Evolutionary conservation across 306 rosid species (phyloP), one percentile per base, ranked within the genome.

Genomic region (Gleditsia sinensis): DNA sequence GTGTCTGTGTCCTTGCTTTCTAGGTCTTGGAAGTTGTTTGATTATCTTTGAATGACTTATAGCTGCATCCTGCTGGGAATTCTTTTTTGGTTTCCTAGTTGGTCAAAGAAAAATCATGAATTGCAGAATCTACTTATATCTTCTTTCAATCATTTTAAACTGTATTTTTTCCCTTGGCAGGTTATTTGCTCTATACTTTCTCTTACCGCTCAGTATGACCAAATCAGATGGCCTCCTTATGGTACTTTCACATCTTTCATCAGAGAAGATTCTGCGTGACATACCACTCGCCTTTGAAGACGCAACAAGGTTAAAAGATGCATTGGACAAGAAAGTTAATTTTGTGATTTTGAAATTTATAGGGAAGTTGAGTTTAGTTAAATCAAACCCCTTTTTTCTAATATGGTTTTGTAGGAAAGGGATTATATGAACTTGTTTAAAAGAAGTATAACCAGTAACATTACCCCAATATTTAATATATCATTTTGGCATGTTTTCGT

Each of bases 1-100:
- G 59, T 67, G 39, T 56, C 50, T 12, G 45, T 58, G 68, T 75
- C 28, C 60, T 23, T 37, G 37, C 46, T 27, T 33, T 24, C n/a
- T n/a, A 13, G 46, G 67, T 32, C 45, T 14, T 33, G 45, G 63
- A 57, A 27, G 21, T 9, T 36, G 9, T 5, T 4, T 36, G 42
- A 9, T 36, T 36, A 36, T 36, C 42, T 6, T 7, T 36, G 9
- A 9, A 0, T 54, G 33, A 24, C 32, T 54, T 53, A n/a, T 14
- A 1, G 19, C 16, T 45, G 51, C 20, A 3, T 14, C n/a, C 10
- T 42, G 46, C n/a, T 1, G 46, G 46, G n/a, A 42, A 42, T 45
- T 53, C 59, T 23, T 23, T 17, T 5, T 48, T 8, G n/a, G 39
- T 34, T 7, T 34, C 9, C 6, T 2, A 7, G 39, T 34, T 34